Evolutionary conservation across 2,329 filamentous ascomycete genomes (phyloP).

Genomic region (Colletotrichum sp.): DNA sequence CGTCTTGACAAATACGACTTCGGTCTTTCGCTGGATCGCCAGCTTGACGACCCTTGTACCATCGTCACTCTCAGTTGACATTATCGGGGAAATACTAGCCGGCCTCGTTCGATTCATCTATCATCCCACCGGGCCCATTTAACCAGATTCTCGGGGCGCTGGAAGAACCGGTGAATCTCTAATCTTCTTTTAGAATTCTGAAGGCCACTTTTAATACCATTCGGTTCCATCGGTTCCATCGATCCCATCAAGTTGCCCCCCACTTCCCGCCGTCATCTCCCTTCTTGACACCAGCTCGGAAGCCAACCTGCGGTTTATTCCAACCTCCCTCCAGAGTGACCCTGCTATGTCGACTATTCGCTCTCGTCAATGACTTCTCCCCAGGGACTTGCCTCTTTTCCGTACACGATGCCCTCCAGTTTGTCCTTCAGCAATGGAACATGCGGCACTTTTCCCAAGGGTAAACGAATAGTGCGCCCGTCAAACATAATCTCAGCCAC

Average conservation of each 20-base stretch:
- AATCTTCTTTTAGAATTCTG: not conserved
- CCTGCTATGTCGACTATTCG: not conserved
- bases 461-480: constrained; percentile 57
- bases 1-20: not conserved
- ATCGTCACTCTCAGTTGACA: not conserved
- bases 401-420: not conserved
- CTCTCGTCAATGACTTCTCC: not conserved
- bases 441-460: constrained; percentile 50
- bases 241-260: not conserved
- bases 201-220: not conserved
- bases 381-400: not conserved
- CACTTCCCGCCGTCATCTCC: not conserved
- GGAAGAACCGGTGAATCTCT: not conserved
- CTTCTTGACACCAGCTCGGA: not conserved
- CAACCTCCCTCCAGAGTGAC: not conserved
- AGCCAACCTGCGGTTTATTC: not conserved
- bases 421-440: not conserved
- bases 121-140: not conserved
- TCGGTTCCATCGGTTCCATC: not conserved
- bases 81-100: not conserved
- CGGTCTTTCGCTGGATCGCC: not conserved
- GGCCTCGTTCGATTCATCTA: not conserved
- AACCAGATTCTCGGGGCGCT: not conserved
- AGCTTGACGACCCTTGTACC: not conserved
- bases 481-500: constrained; percentile 66